These are phyloP conservation scores for Lipomyces yamanashiensis DNA, from an alignment of 805 yeast species.

Conservation along the genomic window DNA sequence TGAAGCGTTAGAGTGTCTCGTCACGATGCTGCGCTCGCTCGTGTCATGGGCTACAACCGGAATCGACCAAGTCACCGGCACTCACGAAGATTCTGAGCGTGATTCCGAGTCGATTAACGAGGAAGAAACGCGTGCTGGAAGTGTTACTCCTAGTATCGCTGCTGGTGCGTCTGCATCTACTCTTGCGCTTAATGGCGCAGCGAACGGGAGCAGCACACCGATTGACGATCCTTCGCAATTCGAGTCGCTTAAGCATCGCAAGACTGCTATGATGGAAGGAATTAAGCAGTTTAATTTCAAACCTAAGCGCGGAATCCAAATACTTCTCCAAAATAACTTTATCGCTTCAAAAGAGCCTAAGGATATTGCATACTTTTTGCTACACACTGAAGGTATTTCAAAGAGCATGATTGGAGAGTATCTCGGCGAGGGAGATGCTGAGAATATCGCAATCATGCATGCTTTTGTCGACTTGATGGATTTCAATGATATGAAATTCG, in stretches of 20 bases:
- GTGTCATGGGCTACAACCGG: slow-evolving; percentile 86
- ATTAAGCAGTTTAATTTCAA: slow-evolving; percentile 79
- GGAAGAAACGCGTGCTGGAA: slow-evolving; percentile 8
- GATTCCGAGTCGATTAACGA: slow-evolving; percentile 27
- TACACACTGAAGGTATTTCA: slow-evolving; percentile 73
- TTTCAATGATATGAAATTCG: slow-evolving; percentile 68
- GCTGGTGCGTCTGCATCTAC: slow-evolving; percentile 2
- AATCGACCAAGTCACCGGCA: slow-evolving; percentile 14
- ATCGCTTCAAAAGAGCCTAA: slow-evolving; percentile 63
- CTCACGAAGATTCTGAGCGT: background rate
- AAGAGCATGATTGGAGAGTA: slow-evolving; percentile 87
- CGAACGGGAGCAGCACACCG: slow-evolving; percentile 27
- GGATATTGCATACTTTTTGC: slow-evolving; percentile 74
- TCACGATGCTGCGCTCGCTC: slow-evolving; percentile 79
- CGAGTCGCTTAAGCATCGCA: slow-evolving; percentile 80
- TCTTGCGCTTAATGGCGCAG: slow-evolving; percentile 7
- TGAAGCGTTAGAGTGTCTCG: slow-evolving; percentile 77
- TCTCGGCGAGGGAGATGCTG: slow-evolving; percentile 84
- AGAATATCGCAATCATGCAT: slow-evolving; percentile 83
- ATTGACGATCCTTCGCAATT: slow-evolving; percentile 81
- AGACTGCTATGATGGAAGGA: slow-evolving; percentile 79
- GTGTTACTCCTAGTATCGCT: slow-evolving; percentile 6
- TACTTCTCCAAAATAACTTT: slow-evolving; percentile 66
- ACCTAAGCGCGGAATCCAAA: slow-evolving; percentile 77
- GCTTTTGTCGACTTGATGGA: slow-evolving; percentile 89